Percentiles rank a stretch among this genome's conserved stretches.
These are phyloP conservation scores for Hypoxylon lienhwacheense DNA, from an alignment of 495 filamentous ascomycete genomes.

Conservation along the genomic window DNA sequence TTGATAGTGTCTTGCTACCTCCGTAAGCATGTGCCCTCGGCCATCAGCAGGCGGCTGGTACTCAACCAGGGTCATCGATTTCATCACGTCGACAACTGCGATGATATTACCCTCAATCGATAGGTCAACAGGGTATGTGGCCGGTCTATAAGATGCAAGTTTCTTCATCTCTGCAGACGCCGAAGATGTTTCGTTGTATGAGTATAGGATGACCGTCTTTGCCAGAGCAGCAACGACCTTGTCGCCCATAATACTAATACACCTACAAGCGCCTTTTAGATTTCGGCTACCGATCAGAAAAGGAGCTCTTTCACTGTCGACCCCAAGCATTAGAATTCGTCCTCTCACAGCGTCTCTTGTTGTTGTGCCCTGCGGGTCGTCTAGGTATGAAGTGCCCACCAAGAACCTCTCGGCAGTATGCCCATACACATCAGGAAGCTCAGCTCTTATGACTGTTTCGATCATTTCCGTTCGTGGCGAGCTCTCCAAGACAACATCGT, in stretches of 20 bases:
- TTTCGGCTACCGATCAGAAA: constrained; percentile 64
- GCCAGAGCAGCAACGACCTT: constrained; percentile 82
- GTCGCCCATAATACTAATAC: constrained; percentile 70
- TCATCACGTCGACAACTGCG: constrained; percentile 91
- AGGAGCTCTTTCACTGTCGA: constrained; percentile 71
- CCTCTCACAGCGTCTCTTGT: constrained; percentile 58
- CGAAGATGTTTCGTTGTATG: constrained; percentile 52
- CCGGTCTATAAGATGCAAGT: constrained; percentile 72
- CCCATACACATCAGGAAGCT: constrained; percentile 65
- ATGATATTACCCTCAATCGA: constrained; percentile 69
- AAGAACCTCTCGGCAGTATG: constrained; percentile 77
- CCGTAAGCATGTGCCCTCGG: constrained; percentile 56
- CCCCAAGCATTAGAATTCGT: constrained; percentile 80
- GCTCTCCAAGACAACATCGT: constrained; percentile 46
- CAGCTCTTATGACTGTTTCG: constrained; percentile 79
- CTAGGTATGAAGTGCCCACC: constrained; percentile 79
- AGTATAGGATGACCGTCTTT: constrained; percentile 77
- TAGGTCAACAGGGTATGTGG: constrained; percentile 86
- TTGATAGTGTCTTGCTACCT: constrained; percentile 79
- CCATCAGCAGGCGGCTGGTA: constrained; percentile 55
- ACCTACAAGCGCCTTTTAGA: constrained; percentile 76
- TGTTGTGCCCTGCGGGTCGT: constrained; percentile 51
- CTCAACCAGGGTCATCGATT: constrained; percentile 77
- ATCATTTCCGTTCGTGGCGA: constrained; percentile 72
- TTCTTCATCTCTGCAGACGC: constrained; percentile 61